phyloP scores from a whole-genome alignment of 1,139 yeast genomes.

The Debaryomyces subglobosus region DNA sequence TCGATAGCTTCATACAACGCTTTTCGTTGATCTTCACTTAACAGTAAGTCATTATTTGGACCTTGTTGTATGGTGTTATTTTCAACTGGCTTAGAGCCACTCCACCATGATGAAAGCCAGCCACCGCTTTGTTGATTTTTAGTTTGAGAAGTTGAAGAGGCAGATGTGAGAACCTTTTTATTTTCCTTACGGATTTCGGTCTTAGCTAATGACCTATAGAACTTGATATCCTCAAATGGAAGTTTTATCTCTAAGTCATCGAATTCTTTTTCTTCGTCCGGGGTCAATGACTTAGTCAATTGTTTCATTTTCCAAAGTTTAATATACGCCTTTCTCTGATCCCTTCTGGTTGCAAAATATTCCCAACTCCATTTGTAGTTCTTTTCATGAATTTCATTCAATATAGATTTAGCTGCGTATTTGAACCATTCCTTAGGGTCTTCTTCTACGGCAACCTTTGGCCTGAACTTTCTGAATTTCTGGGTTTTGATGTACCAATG shows the following conservation, averaged over 20 bases:
- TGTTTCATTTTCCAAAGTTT: conserved; percentile 63
- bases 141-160: neutral
- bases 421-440: conserved; percentile 81
- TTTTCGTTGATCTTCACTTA: conserved; percentile 66
- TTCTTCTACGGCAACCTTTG: conserved; percentile 59
- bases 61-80: conserved; percentile 10
- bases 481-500: conserved; percentile 79
- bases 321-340: conserved; percentile 72
- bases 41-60: conserved; percentile 37
- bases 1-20: conserved; percentile 95
- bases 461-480: conserved; percentile 73
- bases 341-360: conserved; percentile 68
- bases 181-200: conserved; percentile 63
- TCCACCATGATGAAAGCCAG: conserved; percentile 69
- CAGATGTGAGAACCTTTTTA: neutral
- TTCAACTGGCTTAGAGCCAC: conserved; percentile 23
- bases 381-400: conserved; percentile 78
- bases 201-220: conserved; percentile 82
- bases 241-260: conserved; percentile 60
- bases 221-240: conserved; percentile 76
- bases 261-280: conserved; percentile 44
- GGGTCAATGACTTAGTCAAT: conserved; percentile 31
- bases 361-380: conserved; percentile 91
- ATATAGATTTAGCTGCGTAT: conserved; percentile 75
- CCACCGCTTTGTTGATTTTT: conserved; percentile 28